Conservation (phyloP, 2,329 filamentous ascomycete species). For the Emericellopsis cladophorae region DNA sequence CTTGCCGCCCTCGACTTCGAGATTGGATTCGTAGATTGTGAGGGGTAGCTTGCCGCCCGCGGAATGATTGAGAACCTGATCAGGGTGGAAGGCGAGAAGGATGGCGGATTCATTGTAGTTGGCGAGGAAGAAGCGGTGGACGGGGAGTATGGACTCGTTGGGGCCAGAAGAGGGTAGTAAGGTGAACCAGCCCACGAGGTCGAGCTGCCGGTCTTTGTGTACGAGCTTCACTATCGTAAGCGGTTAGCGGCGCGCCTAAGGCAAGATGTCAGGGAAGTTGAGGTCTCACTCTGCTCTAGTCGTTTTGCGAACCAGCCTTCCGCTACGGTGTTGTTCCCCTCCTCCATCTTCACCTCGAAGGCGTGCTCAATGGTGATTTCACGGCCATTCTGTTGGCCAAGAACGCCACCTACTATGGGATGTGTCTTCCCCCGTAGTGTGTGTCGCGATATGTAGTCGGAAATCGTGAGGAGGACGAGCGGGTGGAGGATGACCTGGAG, state of each 20-base stretch:
- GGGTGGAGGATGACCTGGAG: conserved; percentile 81
- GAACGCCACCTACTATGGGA: conserved; percentile 73
- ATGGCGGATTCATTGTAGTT: conserved; percentile 76
- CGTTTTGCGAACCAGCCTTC: conserved; percentile 60
- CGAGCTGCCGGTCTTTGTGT: conserved; percentile 70
- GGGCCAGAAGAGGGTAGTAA: conserved; percentile 64
- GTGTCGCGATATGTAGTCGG: conserved; percentile 90
- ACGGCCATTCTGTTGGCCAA: conserved; percentile 84
- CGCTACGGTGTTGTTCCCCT: conserved; percentile 4
- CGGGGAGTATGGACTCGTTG: conserved; percentile 50
- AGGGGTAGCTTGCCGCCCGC: conserved; percentile 74
- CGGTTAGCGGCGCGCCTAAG: too few species aligned
- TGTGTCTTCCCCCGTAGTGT: conserved; percentile 63
- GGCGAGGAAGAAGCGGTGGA: conserved; percentile 67
- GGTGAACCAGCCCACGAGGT: conserved; percentile 89
- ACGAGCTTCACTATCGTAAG: conserved; percentile 62
- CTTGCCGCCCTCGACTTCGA: conserved; percentile 52
- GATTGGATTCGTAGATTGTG: conserved; percentile 78
- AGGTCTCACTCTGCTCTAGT: conserved; percentile 65
- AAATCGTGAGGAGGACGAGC: conserved; percentile 88
- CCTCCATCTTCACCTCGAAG: conserved; percentile 43
- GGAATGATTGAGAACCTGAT: conserved; percentile 36
- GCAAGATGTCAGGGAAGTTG: too few species aligned
- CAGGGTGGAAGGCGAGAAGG: conserved; percentile 75
- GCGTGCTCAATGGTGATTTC: conserved; percentile 87